phyloP scores from a whole-genome alignment of 768 basidiomycete genomes.

The Hortiboletus campestris region DNA sequence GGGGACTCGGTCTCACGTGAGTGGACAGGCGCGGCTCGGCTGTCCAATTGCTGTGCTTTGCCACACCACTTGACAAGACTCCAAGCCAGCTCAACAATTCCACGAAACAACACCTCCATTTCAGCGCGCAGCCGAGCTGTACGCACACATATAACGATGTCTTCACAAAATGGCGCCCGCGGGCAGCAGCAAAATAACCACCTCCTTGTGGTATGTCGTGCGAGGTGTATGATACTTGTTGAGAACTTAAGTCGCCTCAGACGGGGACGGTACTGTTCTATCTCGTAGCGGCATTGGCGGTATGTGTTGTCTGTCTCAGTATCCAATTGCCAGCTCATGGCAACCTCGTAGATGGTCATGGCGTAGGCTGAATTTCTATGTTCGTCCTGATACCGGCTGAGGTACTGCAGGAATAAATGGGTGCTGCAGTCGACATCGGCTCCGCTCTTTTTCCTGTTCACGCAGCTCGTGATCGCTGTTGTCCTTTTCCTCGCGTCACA shows the following conservation, averaged over 20 bases:
- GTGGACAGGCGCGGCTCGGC: not conserved
- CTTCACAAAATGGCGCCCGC: constrained; percentile 26
- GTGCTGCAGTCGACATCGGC: constrained; percentile 71
- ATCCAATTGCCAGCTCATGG: not conserved
- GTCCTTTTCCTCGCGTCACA: constrained; percentile 68
- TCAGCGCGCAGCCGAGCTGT: not conserved
- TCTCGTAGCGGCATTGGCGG: constrained; percentile 82
- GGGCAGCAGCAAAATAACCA: constrained; percentile 32
- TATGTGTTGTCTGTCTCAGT: constrained; percentile 40
- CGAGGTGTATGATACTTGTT: not conserved
- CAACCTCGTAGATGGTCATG: constrained; percentile 73
- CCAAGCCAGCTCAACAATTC: not conserved
- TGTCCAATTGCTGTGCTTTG: constrained; percentile 4
- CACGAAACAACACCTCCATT: not conserved
- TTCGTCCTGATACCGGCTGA: constrained; percentile 17
- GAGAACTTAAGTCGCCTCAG: constrained; percentile 36
- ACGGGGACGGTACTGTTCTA: constrained; percentile 80
- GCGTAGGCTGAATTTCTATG: constrained; percentile 50
- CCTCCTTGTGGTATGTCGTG: constrained; percentile 32
- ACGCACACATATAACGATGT: constrained; percentile 14
- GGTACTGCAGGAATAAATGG: constrained; percentile 76
- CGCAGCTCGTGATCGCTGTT: constrained; percentile 78
- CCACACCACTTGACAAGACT: constrained; percentile 3
- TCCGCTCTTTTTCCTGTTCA: constrained; percentile 85
- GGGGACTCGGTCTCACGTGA: constrained; percentile 19